These are phyloP conservation scores for Solanum appendiculatum DNA, from an alignment of 257 asterid species.

Conservation along the genomic window DNA sequence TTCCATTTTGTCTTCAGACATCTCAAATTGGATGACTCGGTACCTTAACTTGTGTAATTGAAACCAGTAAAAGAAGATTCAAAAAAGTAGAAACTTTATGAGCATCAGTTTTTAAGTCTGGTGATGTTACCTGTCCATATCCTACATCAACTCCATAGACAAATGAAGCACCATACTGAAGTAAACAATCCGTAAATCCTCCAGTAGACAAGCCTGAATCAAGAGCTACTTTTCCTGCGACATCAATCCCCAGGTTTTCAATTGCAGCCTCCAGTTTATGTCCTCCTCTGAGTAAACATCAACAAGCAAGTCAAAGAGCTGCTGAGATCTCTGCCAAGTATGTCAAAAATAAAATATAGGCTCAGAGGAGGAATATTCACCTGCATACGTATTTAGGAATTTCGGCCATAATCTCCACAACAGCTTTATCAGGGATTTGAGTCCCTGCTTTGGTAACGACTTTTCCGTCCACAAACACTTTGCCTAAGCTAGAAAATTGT, in stretches of 20 bases:
- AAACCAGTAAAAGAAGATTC: not conserved
- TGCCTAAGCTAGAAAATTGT: conserved; percentile 39
- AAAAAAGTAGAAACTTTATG: not conserved
- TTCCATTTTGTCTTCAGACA: not conserved
- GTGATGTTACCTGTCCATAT: conserved; percentile 71
- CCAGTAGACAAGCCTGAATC: conserved; percentile 99
- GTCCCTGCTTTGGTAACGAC: conserved; percentile 86
- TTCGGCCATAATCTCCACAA: conserved; percentile 91
- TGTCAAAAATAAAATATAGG: not conserved
- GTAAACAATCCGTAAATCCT: conserved; percentile 98
- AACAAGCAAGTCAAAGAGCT: conserved; percentile 1
- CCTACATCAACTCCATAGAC: conserved; percentile 99
- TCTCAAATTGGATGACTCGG: not conserved
- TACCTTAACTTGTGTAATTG: not conserved
- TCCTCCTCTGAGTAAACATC: conserved; percentile 64
- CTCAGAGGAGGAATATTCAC: conserved; percentile 51
- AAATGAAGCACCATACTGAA: conserved; percentile 87
- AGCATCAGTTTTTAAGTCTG: not conserved
- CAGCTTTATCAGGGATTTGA: conserved; percentile 69
- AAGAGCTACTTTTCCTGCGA: conserved; percentile 79
- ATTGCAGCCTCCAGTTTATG: conserved; percentile 91
- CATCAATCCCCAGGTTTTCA: conserved; percentile 77
- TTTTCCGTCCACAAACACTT: conserved; percentile 90
- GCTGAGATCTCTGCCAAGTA: not conserved
- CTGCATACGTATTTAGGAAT: conserved; percentile 99